Evolutionary conservation across 768 basidiomycete species (phyloP).

Genomic region (Tylopilus balloui): DNA sequence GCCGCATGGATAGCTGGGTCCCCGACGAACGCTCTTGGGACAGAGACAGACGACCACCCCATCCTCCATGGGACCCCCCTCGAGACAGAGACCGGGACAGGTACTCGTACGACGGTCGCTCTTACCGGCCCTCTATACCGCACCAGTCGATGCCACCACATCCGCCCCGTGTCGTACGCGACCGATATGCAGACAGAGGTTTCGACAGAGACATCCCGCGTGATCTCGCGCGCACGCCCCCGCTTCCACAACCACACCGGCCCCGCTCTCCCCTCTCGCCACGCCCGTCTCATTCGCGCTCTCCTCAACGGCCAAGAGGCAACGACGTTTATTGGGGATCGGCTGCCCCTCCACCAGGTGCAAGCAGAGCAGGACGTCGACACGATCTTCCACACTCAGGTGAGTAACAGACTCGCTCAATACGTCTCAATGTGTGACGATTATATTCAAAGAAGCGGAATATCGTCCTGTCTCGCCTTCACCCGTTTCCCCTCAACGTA

Average conservation of each 20-base stretch:
- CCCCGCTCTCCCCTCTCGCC: constrained; percentile 23
- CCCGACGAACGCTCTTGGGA: constrained; percentile 28
- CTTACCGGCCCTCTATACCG: constrained; percentile 16
- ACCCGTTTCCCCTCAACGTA: no score
- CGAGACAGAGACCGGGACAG: constrained; percentile 26
- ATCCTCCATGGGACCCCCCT: constrained; percentile 17
- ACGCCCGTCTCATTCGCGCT: constrained; percentile 34
- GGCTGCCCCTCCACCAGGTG: constrained; percentile 10
- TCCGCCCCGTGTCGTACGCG: constrained; percentile 18
- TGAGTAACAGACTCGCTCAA: no score
- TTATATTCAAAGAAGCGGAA: no score
- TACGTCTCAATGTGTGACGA: no score
- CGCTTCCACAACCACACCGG: constrained; percentile 18
- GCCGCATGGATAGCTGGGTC: constrained; percentile 25
- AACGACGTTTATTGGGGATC: constrained; percentile 15
- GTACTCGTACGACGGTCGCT: constrained; percentile 16
- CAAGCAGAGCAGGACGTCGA: neutral
- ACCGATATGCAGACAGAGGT: constrained; percentile 24
- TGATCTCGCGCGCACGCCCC: constrained; percentile 21
- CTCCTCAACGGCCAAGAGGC: constrained; percentile 36
- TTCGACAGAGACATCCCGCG: constrained; percentile 23
- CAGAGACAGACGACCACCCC: constrained; percentile 24
- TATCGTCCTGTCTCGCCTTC: no score
- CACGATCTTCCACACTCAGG: no score
- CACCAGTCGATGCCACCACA: constrained; percentile 4